Base-by-base conservation (phyloP, 192 early-diverging fungal species). In the Oehlia diaphana region DNA sequence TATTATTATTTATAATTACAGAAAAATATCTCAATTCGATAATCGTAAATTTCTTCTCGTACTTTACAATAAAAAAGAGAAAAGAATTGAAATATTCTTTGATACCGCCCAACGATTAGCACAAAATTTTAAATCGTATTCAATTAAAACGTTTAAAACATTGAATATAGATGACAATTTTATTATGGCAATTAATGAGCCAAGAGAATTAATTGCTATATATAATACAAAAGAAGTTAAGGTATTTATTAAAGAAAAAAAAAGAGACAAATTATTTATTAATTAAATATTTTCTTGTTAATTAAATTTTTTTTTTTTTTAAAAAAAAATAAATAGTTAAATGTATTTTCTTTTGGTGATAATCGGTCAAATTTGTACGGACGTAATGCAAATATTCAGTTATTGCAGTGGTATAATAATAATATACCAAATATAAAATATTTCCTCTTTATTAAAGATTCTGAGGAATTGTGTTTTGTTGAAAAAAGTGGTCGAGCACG, bases 361-460 rank as follows among this genome's bases (percentile, higher is more conserved):
- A 28, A 47, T 6, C 31, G 44, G 4, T 6, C 13, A 7, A 53
- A n/a, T 28, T 16, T 80, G 14, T 39, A 65, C 26, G 7, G 10
- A 14, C 62, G 21, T 21, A 33, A 80, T 66, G 4, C 31, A 21
- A 80, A 80, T 28, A 80, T 80, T 26, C 44, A 39, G 12, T 42
- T 80, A 35, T 26, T 9, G 14, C 74, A 74, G 14, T 80, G 35
- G 28, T 76, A 77, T 63, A 76, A 80, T 19, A 47, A 66, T 39
- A 26, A 10, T 26, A 23, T 37, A n/a, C 74, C 79, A 3, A 23
- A 63, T 1, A 42, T 80, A 9, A 5, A 33, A 1, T 39, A 80
- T 65, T 76, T 80, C 39, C 53, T 80, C 9, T 80, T 76, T 16
- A 64, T 80, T 6, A 76, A 74, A 6, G 53, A 61, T 42, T 77